Evolutionary conservation across 495 filamentous ascomycete genomes (phyloP).

Genomic region (Umbilicaria muhlenbergii): DNA sequence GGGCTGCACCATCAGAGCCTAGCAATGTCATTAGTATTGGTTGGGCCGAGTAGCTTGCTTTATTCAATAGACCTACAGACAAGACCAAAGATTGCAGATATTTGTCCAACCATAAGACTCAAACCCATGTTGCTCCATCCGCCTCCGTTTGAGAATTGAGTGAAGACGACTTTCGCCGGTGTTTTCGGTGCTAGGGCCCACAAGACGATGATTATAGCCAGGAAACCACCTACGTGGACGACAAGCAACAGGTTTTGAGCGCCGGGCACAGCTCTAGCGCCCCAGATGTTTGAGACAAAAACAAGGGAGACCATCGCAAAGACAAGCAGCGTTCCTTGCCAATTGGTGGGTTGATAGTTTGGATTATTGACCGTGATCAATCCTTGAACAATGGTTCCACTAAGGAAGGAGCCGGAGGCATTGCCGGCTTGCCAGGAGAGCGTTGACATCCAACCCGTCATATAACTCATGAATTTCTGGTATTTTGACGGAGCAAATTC

Average conservation of each 20-base stretch:
- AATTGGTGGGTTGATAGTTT: slow-evolving; percentile 14
- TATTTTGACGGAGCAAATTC: slow-evolving; percentile 21
- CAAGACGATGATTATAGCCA: slow-evolving; percentile 3
- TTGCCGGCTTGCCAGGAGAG: slow-evolving; percentile 25
- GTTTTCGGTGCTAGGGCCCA: slow-evolving; percentile 17
- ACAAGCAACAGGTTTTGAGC: slow-evolving; percentile 18
- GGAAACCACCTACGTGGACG: slow-evolving; percentile 5
- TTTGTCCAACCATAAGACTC: slow-evolving; percentile 8
- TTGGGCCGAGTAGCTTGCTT: background rate
- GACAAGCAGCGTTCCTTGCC: slow-evolving; percentile 26
- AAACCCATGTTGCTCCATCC: slow-evolving; percentile 15
- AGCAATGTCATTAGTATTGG: background rate
- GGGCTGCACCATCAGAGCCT: slow-evolving; percentile 8
- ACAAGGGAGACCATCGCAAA: slow-evolving; percentile 17
- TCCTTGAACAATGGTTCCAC: slow-evolving; percentile 21
- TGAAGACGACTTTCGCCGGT: slow-evolving; percentile 15
- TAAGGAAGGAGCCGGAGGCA: slow-evolving; percentile 25
- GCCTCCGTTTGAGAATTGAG: slow-evolving; percentile 7
- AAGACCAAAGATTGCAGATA: slow-evolving; percentile 5
- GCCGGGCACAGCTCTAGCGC: slow-evolving; percentile 7
- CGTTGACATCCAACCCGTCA: slow-evolving; percentile 31
- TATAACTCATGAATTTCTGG: slow-evolving; percentile 24
- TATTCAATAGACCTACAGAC: slow-evolving; percentile 1
- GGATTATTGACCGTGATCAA: slow-evolving; percentile 16
- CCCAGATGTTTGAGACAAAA: slow-evolving; percentile 13